These are phyloP conservation scores for Byssoonygena ceratinophila DNA, from an alignment of 2,329 filamentous ascomycete genomes.

Conservation along the genomic window DNA sequence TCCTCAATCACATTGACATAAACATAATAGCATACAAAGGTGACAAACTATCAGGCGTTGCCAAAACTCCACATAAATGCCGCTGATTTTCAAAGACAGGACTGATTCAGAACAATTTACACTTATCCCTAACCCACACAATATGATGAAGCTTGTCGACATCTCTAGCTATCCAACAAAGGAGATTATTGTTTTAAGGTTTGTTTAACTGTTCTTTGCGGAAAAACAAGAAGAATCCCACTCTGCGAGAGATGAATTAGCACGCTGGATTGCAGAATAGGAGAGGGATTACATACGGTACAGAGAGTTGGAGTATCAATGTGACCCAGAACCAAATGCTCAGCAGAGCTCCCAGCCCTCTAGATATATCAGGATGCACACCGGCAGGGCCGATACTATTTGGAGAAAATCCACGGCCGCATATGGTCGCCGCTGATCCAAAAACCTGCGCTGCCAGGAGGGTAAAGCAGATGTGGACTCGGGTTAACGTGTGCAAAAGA, in stretches of 20 bases:
- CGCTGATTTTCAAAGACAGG: not conserved
- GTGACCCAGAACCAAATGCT: conserved; percentile 53
- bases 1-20: not conserved
- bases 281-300: conserved; percentile 47
- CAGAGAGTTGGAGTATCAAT: conserved; percentile 46
- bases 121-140: not conserved
- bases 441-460: conserved; percentile 47
- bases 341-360: conserved; percentile 28
- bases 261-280: not conserved
- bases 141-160: not conserved
- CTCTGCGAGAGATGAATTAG: conserved; percentile 20
- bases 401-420: conserved; percentile 50
- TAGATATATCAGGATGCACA: conserved; percentile 50
- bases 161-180: not conserved
- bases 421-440: conserved; percentile 52
- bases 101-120: not conserved
- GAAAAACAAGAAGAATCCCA: conserved; percentile 36
- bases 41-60: not conserved
- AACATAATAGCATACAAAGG: not conserved
- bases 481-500: conserved; percentile 53
- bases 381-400: conserved; percentile 51
- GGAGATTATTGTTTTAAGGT: conserved; percentile 22
- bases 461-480: conserved; percentile 46
- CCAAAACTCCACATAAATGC: not conserved
- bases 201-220: conserved; percentile 38